Evolutionary conservation across 345 rosid genomes (phyloP), one percentile per base, ranked within the genome.

Genomic region (Rhodomyrtus tomentosa): DNA sequence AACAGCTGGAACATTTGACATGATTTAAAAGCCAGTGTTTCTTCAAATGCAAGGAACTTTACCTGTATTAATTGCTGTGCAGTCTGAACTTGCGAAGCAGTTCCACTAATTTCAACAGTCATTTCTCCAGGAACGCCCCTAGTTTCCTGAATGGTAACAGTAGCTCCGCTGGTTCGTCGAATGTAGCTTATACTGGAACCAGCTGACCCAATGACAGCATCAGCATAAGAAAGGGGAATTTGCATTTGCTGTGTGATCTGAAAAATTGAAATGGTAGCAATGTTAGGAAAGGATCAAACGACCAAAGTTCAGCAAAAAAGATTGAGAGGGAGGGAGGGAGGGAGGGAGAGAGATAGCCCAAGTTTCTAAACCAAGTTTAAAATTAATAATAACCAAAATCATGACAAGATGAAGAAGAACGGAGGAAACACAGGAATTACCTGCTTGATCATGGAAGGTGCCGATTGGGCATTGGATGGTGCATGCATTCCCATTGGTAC

Each of bases 91-190:
- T 96, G 96, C 24, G 95, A 93, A 85, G 96, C 97, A 88, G 97
- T 90, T 87, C 99, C 99, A 85, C 99, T 98, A 85, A 98, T 95
- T 88, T 98, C 99, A 50, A 98, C 98, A 0, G 99, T 98, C 99
- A 98, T 98, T 88, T 96, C 99, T 83, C 95, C 96, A 85, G 99
- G 99, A 88, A 90, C 96, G 25, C 98, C 99, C 85, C 98, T 94
- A 32, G 98, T 91, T 92, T 98, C 99, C 85, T 98, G 99, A 86
- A 96, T 94, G 18, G 98, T 98, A 74, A 96, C 96, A 81, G 99
- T 94, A 84, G 99, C 98, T 80, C 99, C 99, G 88, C 99, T 98
- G 82, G 93, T 92, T 82, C 99, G 99, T 48, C 99, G 91, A 84
- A 96, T 98, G 89, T 96, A 98, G 87, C 99, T 98, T 85, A 98